These are phyloP conservation scores for Bathelium albidoporum DNA, from an alignment of 495 filamentous ascomycete species.

Conservation along the genomic window DNA sequence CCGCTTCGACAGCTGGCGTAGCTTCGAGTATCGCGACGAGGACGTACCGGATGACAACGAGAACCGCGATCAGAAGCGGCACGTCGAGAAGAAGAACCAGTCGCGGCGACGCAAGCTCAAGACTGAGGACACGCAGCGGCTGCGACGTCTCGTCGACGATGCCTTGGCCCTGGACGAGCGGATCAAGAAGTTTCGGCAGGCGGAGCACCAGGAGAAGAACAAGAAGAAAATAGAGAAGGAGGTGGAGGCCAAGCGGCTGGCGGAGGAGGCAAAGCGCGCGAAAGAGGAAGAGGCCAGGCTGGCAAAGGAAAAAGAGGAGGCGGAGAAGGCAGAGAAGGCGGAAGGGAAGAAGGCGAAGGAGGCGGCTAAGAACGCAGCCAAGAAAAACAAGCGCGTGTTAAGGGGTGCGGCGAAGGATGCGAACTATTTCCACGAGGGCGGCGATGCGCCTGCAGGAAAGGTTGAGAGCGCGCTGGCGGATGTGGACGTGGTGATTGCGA, in stretches of 20 bases:
- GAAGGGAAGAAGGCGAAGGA: conserved; percentile 95
- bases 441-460: conserved; percentile 56
- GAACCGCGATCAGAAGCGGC: conserved; percentile 96
- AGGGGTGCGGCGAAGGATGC: conserved; percentile 87
- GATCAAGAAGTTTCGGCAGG: conserved; percentile 92
- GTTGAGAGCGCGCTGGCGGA: conserved; percentile 78
- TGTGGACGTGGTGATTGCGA: conserved; percentile 76
- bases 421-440: conserved; percentile 72
- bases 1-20: conserved; percentile 95
- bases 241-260: conserved; percentile 73
- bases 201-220: conserved; percentile 84
- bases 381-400: conserved; percentile 98
- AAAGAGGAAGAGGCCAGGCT: conserved; percentile 68
- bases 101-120: conserved; percentile 98
- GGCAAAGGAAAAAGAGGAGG: conserved; percentile 72
- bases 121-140: conserved; percentile 86
- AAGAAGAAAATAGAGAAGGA: conserved; percentile 85
- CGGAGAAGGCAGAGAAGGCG: conserved; percentile 69
- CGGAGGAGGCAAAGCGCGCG: conserved; percentile 66
- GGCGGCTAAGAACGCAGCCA: conserved; percentile 90
- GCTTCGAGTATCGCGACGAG: conserved; percentile 97
- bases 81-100: conserved; percentile 94
- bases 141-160: conserved; percentile 82
- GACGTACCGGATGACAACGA: conserved; percentile 98
- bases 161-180: conserved; percentile 73